A percentile compares a stretch with the other conserved stretches of the same genome.
These are phyloP conservation scores for Falciphora oryzae DNA, from an alignment of 2,329 filamentous ascomycete species.

Conservation along the genomic window DNA sequence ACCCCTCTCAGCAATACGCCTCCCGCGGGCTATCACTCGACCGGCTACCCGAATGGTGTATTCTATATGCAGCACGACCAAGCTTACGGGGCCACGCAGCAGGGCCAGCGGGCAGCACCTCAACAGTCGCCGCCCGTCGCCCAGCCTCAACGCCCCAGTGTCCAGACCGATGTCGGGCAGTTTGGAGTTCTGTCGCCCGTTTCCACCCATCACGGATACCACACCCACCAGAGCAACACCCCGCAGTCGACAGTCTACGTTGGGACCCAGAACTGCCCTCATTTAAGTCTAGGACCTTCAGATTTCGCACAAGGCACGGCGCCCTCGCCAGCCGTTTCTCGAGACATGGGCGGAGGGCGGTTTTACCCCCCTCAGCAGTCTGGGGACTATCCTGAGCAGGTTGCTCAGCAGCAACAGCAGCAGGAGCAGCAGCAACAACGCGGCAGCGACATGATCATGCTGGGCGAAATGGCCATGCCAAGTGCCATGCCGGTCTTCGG, in stretches of 20 bases:
- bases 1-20: conserved; percentile 22
- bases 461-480: conserved; percentile 57
- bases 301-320: conserved; percentile 41
- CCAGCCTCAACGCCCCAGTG: conserved; percentile 37
- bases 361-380: conserved; percentile 32
- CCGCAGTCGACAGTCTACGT: conserved; percentile 47
- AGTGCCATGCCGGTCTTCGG: conserved; percentile 84
- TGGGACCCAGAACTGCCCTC: conserved; percentile 54
- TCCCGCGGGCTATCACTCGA: conserved; percentile 15
- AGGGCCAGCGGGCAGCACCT: conserved; percentile 19
- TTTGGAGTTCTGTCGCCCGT: conserved; percentile 51
- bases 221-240: conserved; percentile 38
- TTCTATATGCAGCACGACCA: conserved; percentile 36
- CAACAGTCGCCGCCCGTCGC: conserved; percentile 38
- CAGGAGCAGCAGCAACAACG: conserved; percentile 30
- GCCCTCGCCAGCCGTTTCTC: conserved; percentile 28
- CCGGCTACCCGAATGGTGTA: background rate
- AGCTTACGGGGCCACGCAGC: conserved; percentile 26
- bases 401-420: conserved; percentile 1
- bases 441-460: conserved; percentile 49
- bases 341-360: conserved; percentile 25
- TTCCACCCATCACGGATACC: conserved; percentile 39
- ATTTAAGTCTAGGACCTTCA: conserved; percentile 57
- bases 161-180: conserved; percentile 40
- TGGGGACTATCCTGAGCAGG: conserved; percentile 41